Evolutionary conservation across 1,284 basidiomycete genomes (phyloP).

Genomic region (Ceratobasidium sp.): DNA sequence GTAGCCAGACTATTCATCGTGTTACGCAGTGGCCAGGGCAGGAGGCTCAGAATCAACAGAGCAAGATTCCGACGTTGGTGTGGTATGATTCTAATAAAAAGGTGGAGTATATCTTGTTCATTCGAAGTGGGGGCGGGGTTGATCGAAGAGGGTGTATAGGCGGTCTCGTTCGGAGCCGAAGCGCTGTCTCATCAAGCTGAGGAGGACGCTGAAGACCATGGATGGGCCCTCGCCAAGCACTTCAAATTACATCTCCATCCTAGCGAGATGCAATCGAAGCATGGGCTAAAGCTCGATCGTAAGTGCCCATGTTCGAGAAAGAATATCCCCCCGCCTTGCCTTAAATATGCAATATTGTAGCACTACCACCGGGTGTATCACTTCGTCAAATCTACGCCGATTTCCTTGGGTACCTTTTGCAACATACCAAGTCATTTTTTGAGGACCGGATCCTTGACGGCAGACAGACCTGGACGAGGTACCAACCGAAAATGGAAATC

Average conservation of each 20-base stretch:
- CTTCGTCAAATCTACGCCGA: conserved; percentile 41
- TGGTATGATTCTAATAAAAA: conserved; percentile 43
- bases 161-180: conserved; percentile 45
- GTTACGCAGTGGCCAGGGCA: conserved; percentile 48
- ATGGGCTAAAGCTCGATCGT: conserved; percentile 29
- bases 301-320: conserved; percentile 43
- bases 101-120: conserved; percentile 5
- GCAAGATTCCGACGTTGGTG: conserved; percentile 47
- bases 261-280: conserved; percentile 32
- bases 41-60: conserved; percentile 26
- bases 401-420: conserved; percentile 44
- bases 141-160: neutral
- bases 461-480: conserved; percentile 34
- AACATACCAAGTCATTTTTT: conserved; percentile 44
- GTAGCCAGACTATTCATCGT: conserved; percentile 12
- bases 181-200: conserved; percentile 15
- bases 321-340: neutral
- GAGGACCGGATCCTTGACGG: conserved; percentile 44
- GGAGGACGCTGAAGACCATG: conserved; percentile 41
- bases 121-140: neutral
- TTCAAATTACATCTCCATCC: conserved; percentile 48
- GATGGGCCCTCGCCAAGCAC: conserved; percentile 45
- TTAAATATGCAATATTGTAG: neutral
- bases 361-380: conserved; percentile 33
- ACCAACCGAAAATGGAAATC: conserved; percentile 28